A percentile compares a stretch with the other conserved stretches of the same genome.
Conservation (phyloP, 176 grass and related monocot genomes). For the Aegilops umbellulata region DNA sequence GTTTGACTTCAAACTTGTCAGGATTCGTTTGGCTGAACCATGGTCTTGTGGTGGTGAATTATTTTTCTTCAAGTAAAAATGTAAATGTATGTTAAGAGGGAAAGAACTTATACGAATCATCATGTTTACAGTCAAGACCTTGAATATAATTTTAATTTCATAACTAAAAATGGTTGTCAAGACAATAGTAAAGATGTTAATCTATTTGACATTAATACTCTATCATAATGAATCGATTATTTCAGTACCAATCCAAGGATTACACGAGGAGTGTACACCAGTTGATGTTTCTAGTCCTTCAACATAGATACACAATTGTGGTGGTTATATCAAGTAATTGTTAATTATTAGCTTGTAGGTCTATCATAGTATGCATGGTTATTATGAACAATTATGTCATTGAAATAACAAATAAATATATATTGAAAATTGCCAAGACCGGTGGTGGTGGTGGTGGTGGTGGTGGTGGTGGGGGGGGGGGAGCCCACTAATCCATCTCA, state of each 20-base stretch:
- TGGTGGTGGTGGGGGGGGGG: too few species aligned
- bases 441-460: too few species aligned
- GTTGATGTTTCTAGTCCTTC: background rate
- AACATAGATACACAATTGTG: background rate
- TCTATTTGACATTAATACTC: background rate
- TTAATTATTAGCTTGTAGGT: background rate
- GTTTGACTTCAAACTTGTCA: background rate
- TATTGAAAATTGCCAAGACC: background rate
- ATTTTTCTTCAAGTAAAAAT: too few species aligned
- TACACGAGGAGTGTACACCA: background rate
- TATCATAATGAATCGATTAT: background rate
- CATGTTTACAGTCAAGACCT: background rate
- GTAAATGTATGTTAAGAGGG: too few species aligned
- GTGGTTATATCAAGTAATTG: background rate
- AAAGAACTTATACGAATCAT: too few species aligned
- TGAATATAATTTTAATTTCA: background rate
- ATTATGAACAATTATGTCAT: background rate
- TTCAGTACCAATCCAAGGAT: background rate
- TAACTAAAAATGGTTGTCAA: background rate
- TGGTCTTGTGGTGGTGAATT: too few species aligned
- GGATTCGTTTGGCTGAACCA: background rate
- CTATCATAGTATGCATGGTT: background rate
- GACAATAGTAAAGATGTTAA: background rate
- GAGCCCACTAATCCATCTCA: background rate
- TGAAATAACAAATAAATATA: background rate